A percentile compares a stretch with the other conserved stretches of the same genome.
Evolutionary conservation across 441 rosid species (phyloP).

Genomic region (Brassica balearica): DNA sequence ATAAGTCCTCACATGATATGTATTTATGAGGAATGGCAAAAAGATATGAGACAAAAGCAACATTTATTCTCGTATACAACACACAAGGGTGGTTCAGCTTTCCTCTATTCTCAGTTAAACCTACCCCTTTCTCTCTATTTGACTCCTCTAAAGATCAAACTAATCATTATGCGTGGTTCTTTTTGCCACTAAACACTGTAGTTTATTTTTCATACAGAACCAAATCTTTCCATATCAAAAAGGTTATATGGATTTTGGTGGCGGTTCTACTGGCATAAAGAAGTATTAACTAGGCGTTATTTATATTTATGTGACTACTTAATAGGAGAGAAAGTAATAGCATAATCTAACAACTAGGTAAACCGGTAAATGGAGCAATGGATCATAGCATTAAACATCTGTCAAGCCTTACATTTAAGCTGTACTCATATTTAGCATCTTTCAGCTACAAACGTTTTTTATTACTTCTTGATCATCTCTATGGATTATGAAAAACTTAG

Average conservation of each 20-base stretch:
- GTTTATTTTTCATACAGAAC: neutral
- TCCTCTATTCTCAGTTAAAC: slow-evolving; percentile 35
- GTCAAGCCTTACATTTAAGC: neutral
- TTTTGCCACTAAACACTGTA: neutral
- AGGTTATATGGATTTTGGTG: neutral
- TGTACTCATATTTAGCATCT: neutral
- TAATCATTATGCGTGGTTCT: neutral
- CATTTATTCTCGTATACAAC: slow-evolving; percentile 46
- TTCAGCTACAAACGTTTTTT: neutral
- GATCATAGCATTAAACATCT: slow-evolving; percentile 7
- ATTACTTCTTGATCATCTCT: neutral
- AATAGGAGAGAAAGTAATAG: neutral
- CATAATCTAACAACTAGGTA: neutral
- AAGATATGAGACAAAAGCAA: slow-evolving; percentile 14
- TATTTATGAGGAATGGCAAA: slow-evolving; percentile 40
- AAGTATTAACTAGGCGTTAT: neutral
- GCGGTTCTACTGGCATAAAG: neutral
- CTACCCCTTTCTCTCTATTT: slow-evolving; percentile 22
- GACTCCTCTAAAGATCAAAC: slow-evolving; percentile 27
- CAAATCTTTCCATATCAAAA: neutral
- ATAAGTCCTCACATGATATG: slow-evolving; percentile 36
- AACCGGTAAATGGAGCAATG: neutral
- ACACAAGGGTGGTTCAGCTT: slow-evolving; percentile 44
- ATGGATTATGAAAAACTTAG: neutral
- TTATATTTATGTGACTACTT: neutral